phyloP scores from a whole-genome alignment of 2,329 filamentous ascomycete genomes.

The Chaetomium globosum region DNA sequence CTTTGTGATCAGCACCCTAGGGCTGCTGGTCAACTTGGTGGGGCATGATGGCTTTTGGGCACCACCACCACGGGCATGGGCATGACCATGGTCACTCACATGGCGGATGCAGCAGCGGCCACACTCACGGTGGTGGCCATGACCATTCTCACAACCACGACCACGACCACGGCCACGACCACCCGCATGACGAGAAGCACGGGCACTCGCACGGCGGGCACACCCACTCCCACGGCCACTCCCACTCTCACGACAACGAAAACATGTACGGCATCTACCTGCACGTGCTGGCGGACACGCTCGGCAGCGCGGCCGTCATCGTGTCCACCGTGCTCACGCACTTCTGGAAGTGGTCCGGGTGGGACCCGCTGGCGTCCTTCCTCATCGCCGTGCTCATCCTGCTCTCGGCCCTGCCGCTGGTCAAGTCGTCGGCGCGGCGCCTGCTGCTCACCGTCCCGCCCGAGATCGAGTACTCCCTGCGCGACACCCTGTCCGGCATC shows the following conservation, averaged over 20 bases:
- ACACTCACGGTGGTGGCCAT: constrained; percentile 42
- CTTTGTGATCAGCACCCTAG: constrained; percentile 82
- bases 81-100: constrained; percentile 50
- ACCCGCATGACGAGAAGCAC: constrained; percentile 32
- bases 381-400: constrained; percentile 93
- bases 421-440: constrained; percentile 79
- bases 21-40: constrained; percentile 86
- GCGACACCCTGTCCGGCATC: constrained; percentile 82
- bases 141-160: constrained; percentile 39
- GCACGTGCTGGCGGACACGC: constrained; percentile 90
- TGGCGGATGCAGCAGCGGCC: constrained; percentile 36
- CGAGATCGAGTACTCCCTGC: constrained; percentile 82
- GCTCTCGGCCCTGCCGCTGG: constrained; percentile 84
- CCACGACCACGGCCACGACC: constrained; percentile 36
- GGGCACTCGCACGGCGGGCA: constrained; percentile 36
- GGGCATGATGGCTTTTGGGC: constrained; percentile 86
- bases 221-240: constrained; percentile 37
- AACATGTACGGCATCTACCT: constrained; percentile 98
- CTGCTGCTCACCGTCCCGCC: constrained; percentile 83
- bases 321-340: constrained; percentile 86
- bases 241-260: constrained; percentile 77
- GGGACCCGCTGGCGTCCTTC: constrained; percentile 92
- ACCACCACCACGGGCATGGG: constrained; percentile 62
- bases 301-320: constrained; percentile 93
- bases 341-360: constrained; percentile 86